Conservation (phyloP, 805 yeast species). For the Wickerhamiella alocasiicola region DNA sequence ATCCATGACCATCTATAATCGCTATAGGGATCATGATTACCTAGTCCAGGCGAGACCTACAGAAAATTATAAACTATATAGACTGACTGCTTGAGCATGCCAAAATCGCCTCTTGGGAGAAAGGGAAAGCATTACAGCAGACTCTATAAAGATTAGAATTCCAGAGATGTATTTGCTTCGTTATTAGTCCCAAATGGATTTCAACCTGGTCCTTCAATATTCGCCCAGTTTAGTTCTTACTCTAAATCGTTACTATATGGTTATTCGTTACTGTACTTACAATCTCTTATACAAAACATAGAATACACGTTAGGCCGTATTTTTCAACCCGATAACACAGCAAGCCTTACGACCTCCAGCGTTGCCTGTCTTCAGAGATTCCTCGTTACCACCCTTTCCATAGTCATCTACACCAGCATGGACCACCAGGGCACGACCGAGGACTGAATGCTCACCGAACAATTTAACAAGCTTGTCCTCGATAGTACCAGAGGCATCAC, state of each 20-base stretch:
- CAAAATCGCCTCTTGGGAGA: too few species aligned
- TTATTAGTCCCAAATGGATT: too few species aligned
- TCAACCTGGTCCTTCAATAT: too few species aligned
- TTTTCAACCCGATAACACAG: slow-evolving; percentile 40
- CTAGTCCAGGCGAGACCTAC: too few species aligned
- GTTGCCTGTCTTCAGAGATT: slow-evolving; percentile 82
- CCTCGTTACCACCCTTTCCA: slow-evolving; percentile 82
- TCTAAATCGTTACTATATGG: too few species aligned
- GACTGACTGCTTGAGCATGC: too few species aligned
- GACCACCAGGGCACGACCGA: slow-evolving; percentile 83
- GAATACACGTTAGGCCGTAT: neutral
- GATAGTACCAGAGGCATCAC: slow-evolving; percentile 69
- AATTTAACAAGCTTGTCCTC: slow-evolving; percentile 55
- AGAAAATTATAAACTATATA: too few species aligned
- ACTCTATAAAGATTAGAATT: too few species aligned
- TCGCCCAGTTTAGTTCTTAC: too few species aligned
- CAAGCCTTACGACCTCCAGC: slow-evolving; percentile 95
- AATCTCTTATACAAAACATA: neutral
- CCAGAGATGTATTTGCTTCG: too few species aligned
- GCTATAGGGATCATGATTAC: slow-evolving; percentile 23
- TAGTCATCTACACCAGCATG: slow-evolving; percentile 82
- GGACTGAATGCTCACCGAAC: slow-evolving; percentile 58
- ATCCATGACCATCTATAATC: slow-evolving; percentile 34
- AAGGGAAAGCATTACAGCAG: too few species aligned
- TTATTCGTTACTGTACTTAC: too few species aligned